Base-by-base conservation (phyloP, 1,284 basidiomycete genomes). In the Cerioporus squamosus region DNA sequence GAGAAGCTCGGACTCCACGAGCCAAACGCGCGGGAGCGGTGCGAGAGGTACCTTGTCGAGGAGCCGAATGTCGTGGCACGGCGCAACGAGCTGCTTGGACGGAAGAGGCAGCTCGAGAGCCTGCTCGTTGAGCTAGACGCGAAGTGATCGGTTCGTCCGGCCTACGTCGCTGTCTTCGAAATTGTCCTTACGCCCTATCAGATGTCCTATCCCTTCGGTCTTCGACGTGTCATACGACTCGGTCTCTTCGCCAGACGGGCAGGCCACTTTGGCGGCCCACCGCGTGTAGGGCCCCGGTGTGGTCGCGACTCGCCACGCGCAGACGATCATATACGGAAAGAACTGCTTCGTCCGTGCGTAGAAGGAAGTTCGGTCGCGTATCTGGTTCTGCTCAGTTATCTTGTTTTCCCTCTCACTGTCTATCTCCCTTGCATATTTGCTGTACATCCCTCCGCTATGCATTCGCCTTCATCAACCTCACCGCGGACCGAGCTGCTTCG, bases 271-370 rank as follows among this genome's bases (percentile, higher is more conserved):
- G 39, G n/a, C n/a, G n/a, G n/a, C n/a, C n/a, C 79, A 76, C 59
- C 68, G 82, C 15, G 72, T 74, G 2, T 81, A 82, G 60, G 77
- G 79, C 57, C 74, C 74, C 7, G 55, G 62, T 39, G 64, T 78
- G 5, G 72, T 77, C 18, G 67, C 66, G 1, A 65, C 66, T 23
- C 72, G 80, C 22, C 72, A n/a, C n/a, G n/a, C n/a, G n/a, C n/a
- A 74, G 29, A 76, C 77, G 53, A 66, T 78, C 5, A 29, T 61
- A 7, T 62, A 54, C 12, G 63, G 65, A 40, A 72, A 73, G 64
- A 61, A 67, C 44, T 59, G 71, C 26, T 58, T 76, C 23, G 66
- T 71, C 54, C 68, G 60, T 15, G 75, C 77, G 2, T 63, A 70
- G 53, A 60, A 58, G 29, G 40, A 69, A 66, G 18, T 76, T 76